Base-by-base conservation (phyloP, 352 stramenopile genomes). In the Achlya hypogyna region DNA sequence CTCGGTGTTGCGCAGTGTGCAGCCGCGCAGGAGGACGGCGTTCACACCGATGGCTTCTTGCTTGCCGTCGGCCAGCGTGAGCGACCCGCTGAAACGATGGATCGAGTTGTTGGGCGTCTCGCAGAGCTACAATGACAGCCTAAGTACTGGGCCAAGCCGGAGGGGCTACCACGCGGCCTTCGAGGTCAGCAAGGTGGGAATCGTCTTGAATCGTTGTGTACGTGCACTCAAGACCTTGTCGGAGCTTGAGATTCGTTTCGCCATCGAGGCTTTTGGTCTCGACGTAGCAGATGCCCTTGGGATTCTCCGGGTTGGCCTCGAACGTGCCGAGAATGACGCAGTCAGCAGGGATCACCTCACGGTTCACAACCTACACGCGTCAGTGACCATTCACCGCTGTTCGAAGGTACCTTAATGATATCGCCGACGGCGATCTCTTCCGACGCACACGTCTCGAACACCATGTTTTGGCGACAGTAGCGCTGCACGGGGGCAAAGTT, bases 221-320 rank as follows among this genome's bases (percentile, higher is more conserved):
- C 53, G 84, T 90, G 8, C 72, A 74, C 45, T 94, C 86, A 0
- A 94, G 64, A 29, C 83, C 86, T 54, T 95, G 79, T 25, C 90
- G 75, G 0, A 96, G 78, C 75, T 98, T 98, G 5, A 98, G 71
- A 62, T 97, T 97, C 5, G 91, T 97, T 70, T 97, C 91, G 32
- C 91, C 91, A 64, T 97, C 91, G n/a, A 97, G 75, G 12, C 87
- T 96, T 52, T 96, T 94, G 47, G 91, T 97, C 75, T 97, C 87
- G 28, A 96, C 88, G 62, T 96, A 97, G 68, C 86, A 96, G 43
- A 95, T 91, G 0, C 90, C 89, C 0, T 75, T 75, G 0, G 89
- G 86, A 47, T 84, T 79, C 1, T 70, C 63, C 1, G 78, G 74
- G 20, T 96, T 82, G 0, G 86, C 82, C 54, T 97, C 89, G 53